These are phyloP conservation scores for Trypanosoma boissoni DNA, from an alignment of 208 protist genomes.

Conservation along the genomic window DNA sequence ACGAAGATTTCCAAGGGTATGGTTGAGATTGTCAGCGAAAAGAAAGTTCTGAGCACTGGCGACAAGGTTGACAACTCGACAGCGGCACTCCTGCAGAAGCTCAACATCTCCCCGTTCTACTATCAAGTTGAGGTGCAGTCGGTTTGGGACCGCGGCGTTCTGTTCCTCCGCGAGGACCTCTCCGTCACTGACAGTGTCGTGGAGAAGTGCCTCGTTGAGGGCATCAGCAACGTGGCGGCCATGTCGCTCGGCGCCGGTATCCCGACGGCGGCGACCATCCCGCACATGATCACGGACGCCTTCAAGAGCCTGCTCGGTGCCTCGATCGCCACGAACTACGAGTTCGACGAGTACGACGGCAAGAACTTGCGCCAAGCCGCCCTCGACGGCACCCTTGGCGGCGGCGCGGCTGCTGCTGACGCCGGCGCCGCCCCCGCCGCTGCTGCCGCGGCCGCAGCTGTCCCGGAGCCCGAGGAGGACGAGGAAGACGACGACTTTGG, in stretches of 20 bases:
- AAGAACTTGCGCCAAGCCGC: constrained; percentile 91
- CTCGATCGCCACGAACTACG: constrained; percentile 93
- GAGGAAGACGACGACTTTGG: constrained; percentile 85
- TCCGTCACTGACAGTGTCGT: constrained; percentile 94
- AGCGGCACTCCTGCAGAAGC: constrained; percentile 96
- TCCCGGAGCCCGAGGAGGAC: constrained; percentile 53
- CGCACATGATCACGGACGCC: constrained; percentile 94
- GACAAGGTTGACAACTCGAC: constrained; percentile 97
- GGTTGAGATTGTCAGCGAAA: constrained; percentile 98
- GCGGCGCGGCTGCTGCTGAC: constrained; percentile 61
- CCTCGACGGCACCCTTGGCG: constrained; percentile 75
- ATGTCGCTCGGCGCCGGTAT: constrained; percentile 95
- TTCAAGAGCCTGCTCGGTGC: constrained; percentile 98
- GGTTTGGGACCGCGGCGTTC: constrained; percentile 95
- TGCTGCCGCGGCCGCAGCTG: constrained; percentile 31
- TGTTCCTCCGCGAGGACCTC: constrained; percentile 95
- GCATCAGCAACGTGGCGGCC: constrained; percentile 91
- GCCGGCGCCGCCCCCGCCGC: constrained; percentile 41
- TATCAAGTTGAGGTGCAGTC: constrained; percentile 94
- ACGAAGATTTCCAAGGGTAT: constrained; percentile 99
- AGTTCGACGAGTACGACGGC: constrained; percentile 81
- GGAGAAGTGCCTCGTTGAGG: constrained; percentile 81
- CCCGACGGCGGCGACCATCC: constrained; percentile 94
- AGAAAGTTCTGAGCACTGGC: constrained; percentile 94
- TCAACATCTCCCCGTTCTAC: constrained; percentile 99